Evolutionary conservation across 2,329 filamentous ascomycete species (phyloP).

Genomic region (Raffaelea deltoideospora): DNA sequence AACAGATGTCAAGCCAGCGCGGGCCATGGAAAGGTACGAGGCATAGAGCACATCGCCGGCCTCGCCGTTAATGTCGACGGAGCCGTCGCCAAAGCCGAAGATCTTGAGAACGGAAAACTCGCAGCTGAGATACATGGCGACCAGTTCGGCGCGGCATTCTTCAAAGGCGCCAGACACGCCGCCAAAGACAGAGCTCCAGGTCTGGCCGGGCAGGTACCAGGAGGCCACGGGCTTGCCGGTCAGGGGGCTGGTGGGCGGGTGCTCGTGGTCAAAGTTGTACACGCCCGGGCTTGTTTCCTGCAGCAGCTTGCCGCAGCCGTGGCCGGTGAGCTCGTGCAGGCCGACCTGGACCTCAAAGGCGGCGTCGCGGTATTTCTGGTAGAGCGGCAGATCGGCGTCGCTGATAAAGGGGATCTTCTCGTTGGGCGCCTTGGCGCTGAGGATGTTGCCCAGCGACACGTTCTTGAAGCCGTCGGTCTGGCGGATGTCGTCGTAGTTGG

Average conservation of each 20-base stretch:
- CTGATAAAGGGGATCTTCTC: constrained; percentile 87
- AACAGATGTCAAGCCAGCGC: constrained; percentile 73
- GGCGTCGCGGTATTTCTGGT: constrained; percentile 66
- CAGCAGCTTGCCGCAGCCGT: constrained; percentile 85
- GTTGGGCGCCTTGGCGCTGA: constrained; percentile 80
- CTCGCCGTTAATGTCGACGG: constrained; percentile 52
- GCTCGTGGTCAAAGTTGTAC: constrained; percentile 77
- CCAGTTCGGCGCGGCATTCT: constrained; percentile 85
- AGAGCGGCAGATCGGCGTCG: constrained; percentile 61
- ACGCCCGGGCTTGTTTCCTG: constrained; percentile 71
- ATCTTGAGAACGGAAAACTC: constrained; percentile 81
- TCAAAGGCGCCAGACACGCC: constrained; percentile 79
- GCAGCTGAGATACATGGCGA: constrained; percentile 81
- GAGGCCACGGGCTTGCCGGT: constrained; percentile 62
- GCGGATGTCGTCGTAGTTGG: constrained; percentile 62
- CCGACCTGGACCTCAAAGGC: constrained; percentile 95
- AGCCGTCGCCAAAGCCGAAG: constrained; percentile 78
- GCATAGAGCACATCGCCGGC: constrained; percentile 81
- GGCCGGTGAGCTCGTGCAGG: constrained; percentile 73
- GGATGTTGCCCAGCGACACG: constrained; percentile 81
- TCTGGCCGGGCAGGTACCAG: constrained; percentile 92
- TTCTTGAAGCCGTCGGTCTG: constrained; percentile 85
- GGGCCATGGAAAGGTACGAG: constrained; percentile 84
- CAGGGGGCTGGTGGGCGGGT: constrained; percentile 69
- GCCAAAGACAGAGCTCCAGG: constrained; percentile 87